phyloP scores from a whole-genome alignment of 306 rosid genomes.

The Trichosanthes cucumerina region DNA sequence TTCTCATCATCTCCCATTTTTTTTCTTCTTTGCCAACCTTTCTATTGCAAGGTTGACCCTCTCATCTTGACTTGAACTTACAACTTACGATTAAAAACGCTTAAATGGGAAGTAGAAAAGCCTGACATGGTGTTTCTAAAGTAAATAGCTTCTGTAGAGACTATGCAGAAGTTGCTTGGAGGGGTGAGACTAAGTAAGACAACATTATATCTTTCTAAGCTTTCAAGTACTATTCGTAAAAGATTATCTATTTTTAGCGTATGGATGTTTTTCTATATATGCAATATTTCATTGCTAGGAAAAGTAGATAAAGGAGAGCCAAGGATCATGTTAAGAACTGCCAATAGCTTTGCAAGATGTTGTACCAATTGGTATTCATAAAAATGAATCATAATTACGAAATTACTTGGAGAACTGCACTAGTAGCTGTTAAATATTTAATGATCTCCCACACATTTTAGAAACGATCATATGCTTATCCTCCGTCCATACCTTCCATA shows the following conservation, averaged over 20 bases:
- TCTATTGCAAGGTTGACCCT: background rate
- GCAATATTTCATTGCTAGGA: background rate
- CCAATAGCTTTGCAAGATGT: background rate
- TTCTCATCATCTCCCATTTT: background rate
- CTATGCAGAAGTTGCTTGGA: background rate
- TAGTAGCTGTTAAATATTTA: background rate
- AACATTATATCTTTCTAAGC: background rate
- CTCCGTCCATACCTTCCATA: background rate
- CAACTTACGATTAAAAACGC: background rate
- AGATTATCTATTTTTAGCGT: background rate
- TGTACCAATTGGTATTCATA: background rate
- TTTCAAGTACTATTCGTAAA: background rate
- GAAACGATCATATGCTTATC: background rate
- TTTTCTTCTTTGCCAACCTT: background rate
- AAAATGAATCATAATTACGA: background rate
- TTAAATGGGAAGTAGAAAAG: background rate
- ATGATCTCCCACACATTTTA: background rate
- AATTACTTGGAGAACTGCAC: background rate
- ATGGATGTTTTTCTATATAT: background rate
- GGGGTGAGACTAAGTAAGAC: background rate
- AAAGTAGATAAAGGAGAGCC: background rate
- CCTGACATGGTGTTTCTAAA: background rate
- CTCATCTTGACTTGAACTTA: background rate
- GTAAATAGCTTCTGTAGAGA: background rate
- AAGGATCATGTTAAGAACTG: background rate